These are phyloP conservation scores for Blastomyces emzantsi DNA, from an alignment of 2,329 filamentous ascomycete genomes.

Conservation along the genomic window DNA sequence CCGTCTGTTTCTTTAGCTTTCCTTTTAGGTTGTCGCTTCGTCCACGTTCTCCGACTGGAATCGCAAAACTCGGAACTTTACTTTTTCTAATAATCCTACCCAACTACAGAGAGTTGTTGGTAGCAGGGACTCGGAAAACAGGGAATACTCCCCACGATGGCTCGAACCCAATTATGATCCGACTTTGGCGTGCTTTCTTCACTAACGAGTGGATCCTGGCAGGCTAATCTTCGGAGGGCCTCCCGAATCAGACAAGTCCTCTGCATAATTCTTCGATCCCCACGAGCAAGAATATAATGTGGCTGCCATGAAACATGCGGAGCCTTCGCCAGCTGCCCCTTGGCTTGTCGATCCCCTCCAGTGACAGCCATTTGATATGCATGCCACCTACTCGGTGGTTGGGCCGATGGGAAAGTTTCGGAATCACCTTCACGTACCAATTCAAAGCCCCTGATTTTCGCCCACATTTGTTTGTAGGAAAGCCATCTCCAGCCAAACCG, in stretches of 20 bases:
- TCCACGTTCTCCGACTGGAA: not conserved
- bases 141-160: not conserved
- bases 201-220: not conserved
- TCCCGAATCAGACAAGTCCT: slow-evolving; percentile 6
- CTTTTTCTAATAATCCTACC: not conserved
- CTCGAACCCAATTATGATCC: not conserved
- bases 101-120: not conserved
- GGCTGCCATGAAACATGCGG: slow-evolving; percentile 8
- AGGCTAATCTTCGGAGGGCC: slow-evolving; percentile 2
- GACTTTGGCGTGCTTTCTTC: not conserved
- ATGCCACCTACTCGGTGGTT: not conserved
- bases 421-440: not conserved
- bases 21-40: not conserved
- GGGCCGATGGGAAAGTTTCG: not conserved
- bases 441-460: slow-evolving; percentile 1
- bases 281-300: not conserved
- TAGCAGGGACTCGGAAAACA: not conserved
- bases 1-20: not conserved
- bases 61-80: not conserved
- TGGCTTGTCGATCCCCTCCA: slow-evolving; percentile 7
- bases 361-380: slow-evolving; percentile 4
- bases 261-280: not conserved
- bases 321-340: not conserved
- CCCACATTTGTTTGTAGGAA: not conserved
- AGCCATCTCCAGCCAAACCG: not conserved